These are phyloP conservation scores for Auxenochlorella pyrenoidosa DNA, from an alignment of 139 green algal species.

Conservation along the genomic window DNA sequence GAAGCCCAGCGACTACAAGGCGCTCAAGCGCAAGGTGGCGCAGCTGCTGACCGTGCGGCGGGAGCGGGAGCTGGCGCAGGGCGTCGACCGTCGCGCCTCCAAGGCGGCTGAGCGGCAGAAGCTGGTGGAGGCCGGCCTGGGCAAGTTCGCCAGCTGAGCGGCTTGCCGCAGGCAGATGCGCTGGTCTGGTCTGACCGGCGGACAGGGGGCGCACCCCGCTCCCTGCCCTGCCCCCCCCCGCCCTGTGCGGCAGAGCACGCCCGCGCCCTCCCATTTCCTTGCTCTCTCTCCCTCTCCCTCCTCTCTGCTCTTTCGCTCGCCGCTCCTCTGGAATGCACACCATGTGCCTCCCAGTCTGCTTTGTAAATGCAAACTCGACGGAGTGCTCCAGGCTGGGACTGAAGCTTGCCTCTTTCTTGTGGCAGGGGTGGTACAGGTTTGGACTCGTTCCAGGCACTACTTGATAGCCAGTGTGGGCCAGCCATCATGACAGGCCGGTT, in stretches of 20 bases:
- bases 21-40: constrained; percentile 44
- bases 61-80: constrained; percentile 56
- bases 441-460: no score
- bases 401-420: no score
- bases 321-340: no score
- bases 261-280: no score
- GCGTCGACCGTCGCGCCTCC: constrained; percentile 37
- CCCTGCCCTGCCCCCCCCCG: not conserved
- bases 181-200: no score
- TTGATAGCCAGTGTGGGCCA: no score
- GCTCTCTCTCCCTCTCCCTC: not conserved
- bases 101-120: constrained; percentile 31
- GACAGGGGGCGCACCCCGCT: no score
- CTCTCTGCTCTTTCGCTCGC: not conserved
- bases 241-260: not conserved
- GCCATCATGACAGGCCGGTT: no score
- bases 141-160: constrained; percentile 37
- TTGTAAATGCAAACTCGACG: no score
- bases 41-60: constrained; percentile 61
- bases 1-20: constrained; percentile 33
- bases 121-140: constrained; percentile 46
- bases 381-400: no score
- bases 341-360: no score
- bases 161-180: not conserved
- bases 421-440: no score